Evolutionary conservation across 1,284 basidiomycete genomes (phyloP).

Genomic region (Sphagnurus paluster): DNA sequence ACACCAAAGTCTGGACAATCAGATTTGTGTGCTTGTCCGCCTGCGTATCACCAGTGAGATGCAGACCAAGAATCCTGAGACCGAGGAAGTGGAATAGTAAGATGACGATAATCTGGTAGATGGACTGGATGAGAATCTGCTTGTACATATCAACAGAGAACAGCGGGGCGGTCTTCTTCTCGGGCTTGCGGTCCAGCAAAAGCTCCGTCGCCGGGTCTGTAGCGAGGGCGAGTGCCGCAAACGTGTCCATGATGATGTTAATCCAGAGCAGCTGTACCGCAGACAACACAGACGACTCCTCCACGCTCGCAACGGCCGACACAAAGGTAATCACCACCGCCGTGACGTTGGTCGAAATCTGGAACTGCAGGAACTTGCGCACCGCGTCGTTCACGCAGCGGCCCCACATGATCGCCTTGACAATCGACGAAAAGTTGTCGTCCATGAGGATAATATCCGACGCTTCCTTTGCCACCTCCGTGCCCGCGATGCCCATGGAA

Average conservation of each 20-base stretch:
- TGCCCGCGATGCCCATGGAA: constrained; percentile 98
- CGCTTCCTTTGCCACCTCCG: constrained; percentile 98
- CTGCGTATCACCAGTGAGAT: constrained; percentile 32
- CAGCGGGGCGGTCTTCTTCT: constrained; percentile 84
- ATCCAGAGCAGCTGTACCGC: constrained; percentile 98
- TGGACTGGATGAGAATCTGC: constrained; percentile 90
- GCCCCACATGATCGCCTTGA: constrained; percentile 98
- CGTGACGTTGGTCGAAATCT: constrained; percentile 94
- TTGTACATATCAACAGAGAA: constrained; percentile 94
- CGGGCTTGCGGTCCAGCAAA: constrained; percentile 88
- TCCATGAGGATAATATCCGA: constrained; percentile 99
- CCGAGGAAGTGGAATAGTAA: constrained; percentile 92
- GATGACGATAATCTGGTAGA: constrained; percentile 85
- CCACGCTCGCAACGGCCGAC: constrained; percentile 78
- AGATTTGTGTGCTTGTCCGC: constrained; percentile 41
- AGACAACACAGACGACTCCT: constrained; percentile 84
- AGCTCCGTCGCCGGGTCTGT: constrained; percentile 89
- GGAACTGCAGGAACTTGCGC: constrained; percentile 98
- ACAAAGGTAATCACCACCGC: constrained; percentile 95
- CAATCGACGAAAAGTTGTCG: constrained; percentile 96
- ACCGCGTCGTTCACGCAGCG: constrained; percentile 98
- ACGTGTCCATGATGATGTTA: constrained; percentile 98
- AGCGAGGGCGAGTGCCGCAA: constrained; percentile 94
- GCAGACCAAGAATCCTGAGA: constrained; percentile 65
- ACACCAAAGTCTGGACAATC: constrained; percentile 84